phyloP scores from a whole-genome alignment of 2,329 filamentous ascomycete genomes.

The Diaporthe nobilis region DNA sequence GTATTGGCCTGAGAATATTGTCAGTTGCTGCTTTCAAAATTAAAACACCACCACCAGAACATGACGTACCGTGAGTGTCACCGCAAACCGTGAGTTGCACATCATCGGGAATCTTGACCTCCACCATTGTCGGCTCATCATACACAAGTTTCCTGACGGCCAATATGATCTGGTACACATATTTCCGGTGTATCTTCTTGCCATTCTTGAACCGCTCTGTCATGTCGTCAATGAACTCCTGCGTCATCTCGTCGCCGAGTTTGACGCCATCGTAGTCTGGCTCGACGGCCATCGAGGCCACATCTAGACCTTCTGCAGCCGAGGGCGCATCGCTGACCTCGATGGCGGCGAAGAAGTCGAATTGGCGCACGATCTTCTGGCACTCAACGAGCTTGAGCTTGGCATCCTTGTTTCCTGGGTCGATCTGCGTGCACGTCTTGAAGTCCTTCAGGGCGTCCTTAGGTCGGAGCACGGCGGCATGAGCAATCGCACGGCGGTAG shows the following conservation, averaged over 20 bases:
- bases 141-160: constrained; percentile 91
- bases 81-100: constrained; percentile 93
- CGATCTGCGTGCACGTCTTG: constrained; percentile 88
- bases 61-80: constrained; percentile 87
- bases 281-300: constrained; percentile 88
- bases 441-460: constrained; percentile 93
- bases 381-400: constrained; percentile 93
- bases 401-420: constrained; percentile 90
- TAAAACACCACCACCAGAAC: constrained; percentile 9
- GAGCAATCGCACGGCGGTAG: constrained; percentile 92
- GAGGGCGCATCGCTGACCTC: constrained; percentile 94
- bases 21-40: constrained; percentile 43
- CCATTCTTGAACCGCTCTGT: constrained; percentile 94
- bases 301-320: constrained; percentile 88
- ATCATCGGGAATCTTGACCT: constrained; percentile 84
- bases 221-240: constrained; percentile 98
- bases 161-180: constrained; percentile 95
- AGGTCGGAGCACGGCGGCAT: constrained; percentile 90
- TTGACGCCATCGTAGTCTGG: constrained; percentile 86
- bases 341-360: constrained; percentile 95
- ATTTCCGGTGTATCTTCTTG: constrained; percentile 96
- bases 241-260: constrained; percentile 87
- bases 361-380: constrained; percentile 92
- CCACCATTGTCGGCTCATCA: constrained; percentile 96
- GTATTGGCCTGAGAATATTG: constrained; percentile 80